phyloP scores from a whole-genome alignment of 306 rosid species.

The Geum urbanum region DNA sequence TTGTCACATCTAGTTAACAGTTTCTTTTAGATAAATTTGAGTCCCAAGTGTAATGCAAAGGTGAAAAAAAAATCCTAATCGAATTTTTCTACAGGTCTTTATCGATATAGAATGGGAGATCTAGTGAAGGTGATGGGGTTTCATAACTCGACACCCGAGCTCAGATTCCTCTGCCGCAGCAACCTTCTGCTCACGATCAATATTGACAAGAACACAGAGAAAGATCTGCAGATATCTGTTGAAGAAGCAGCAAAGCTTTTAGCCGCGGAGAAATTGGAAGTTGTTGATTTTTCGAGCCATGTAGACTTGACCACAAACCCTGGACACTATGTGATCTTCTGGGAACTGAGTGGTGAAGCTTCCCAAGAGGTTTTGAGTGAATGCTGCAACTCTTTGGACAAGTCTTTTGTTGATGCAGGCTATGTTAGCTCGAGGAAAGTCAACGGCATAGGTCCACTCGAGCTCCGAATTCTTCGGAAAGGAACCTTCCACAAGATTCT shows the following conservation, averaged over 20 bases:
- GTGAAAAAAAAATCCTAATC: background rate
- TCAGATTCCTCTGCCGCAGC: slow-evolving; percentile 59
- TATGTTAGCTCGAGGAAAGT: slow-evolving; percentile 61
- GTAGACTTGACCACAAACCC: slow-evolving; percentile 59
- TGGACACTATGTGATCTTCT: slow-evolving; percentile 82
- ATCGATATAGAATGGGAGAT: slow-evolving; percentile 82
- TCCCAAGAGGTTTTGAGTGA: slow-evolving; percentile 55
- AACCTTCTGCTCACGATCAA: slow-evolving; percentile 62
- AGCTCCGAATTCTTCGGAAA: slow-evolving; percentile 56
- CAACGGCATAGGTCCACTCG: slow-evolving; percentile 58
- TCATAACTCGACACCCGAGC: slow-evolving; percentile 72
- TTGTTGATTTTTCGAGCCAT: slow-evolving; percentile 73
- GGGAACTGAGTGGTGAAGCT: slow-evolving; percentile 76
- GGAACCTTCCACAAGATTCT: slow-evolving; percentile 82
- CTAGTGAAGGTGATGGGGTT: slow-evolving; percentile 71
- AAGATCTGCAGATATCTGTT: slow-evolving; percentile 66
- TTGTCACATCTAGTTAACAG: background rate
- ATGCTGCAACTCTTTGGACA: slow-evolving; percentile 73
- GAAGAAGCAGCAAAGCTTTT: slow-evolving; percentile 53
- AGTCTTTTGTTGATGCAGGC: slow-evolving; percentile 66
- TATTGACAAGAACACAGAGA: slow-evolving; percentile 90
- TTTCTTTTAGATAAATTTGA: background rate
- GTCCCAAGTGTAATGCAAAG: no score
- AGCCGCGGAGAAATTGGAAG: slow-evolving; percentile 62
- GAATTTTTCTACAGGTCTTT: slow-evolving; percentile 50